These are phyloP conservation scores for Leucoagaricus sp. DNA, from an alignment of 1,284 basidiomycete genomes.

Conservation along the genomic window DNA sequence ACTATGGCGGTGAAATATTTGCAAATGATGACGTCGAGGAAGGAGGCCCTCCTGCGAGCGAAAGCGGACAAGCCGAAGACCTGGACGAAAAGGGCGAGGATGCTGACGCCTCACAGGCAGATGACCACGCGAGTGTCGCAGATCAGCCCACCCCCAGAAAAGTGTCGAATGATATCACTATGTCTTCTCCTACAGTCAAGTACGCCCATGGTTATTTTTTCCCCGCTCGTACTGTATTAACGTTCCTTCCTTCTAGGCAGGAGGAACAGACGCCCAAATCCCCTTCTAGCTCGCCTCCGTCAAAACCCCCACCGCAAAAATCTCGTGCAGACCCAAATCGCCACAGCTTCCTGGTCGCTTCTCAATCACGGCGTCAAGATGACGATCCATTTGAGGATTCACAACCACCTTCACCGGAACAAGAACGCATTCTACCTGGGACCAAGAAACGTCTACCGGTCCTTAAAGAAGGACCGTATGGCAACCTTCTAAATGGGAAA, in stretches of 20 bases:
- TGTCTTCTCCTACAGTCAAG: not conserved
- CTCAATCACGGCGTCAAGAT: conserved; percentile 13
- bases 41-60: no score
- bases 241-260: not conserved
- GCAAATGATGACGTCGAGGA: conserved; percentile 13
- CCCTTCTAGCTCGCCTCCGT: not conserved
- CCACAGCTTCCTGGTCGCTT: not conserved
- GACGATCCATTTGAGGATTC: conserved; percentile 22
- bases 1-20: conserved; percentile 20
- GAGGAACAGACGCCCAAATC: no score
- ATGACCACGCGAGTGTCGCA: no score
- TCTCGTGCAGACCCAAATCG: not conserved
- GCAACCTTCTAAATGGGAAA: not conserved
- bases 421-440: not conserved
- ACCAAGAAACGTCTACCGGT: not conserved
- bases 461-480: conserved; percentile 1
- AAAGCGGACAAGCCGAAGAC: not conserved
- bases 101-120: not conserved
- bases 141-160: no score
- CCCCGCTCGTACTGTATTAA: not conserved
- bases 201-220: not conserved
- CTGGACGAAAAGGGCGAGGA: conserved; percentile 18
- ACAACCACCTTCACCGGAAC: conserved; percentile 6
- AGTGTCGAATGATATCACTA: no score
- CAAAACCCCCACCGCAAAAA: conserved; percentile 16